These are phyloP conservation scores for Penicillium sp. DNA, from an alignment of 2,329 filamentous ascomycete species.

Conservation along the genomic window DNA sequence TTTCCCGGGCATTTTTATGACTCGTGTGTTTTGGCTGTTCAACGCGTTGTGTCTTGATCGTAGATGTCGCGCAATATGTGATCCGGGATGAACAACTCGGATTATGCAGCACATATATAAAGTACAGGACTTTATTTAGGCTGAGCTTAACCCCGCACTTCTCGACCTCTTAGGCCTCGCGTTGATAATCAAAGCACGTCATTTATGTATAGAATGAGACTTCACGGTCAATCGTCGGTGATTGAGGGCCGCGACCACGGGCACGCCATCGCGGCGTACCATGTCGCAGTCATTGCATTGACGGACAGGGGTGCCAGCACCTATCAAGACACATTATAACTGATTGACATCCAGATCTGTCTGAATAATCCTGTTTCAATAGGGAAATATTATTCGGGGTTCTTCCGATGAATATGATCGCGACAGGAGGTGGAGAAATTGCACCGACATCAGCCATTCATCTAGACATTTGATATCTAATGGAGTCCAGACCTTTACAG, in stretches of 20 bases:
- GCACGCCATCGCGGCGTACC: slow-evolving; percentile 26
- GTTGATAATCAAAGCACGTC: slow-evolving; percentile 23
- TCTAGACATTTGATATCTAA: neutral
- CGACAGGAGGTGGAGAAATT: slow-evolving; percentile 20
- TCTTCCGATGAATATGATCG: slow-evolving; percentile 11
- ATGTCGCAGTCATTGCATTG: slow-evolving; percentile 10
- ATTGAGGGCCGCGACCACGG: slow-evolving; percentile 1
- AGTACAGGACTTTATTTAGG: neutral
- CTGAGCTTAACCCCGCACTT: slow-evolving; percentile 15
- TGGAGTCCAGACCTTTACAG: neutral
- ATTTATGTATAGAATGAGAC: slow-evolving; percentile 9
- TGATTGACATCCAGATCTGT: neutral
- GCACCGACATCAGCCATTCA: neutral
- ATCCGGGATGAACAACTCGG: neutral
- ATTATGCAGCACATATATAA: slow-evolving; percentile 7
- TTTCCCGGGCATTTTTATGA: slow-evolving; percentile 24
- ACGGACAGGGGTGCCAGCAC: neutral
- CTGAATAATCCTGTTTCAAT: neutral
- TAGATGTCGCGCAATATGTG: neutral
- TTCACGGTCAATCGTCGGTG: slow-evolving; percentile 6
- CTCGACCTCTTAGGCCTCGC: neutral
- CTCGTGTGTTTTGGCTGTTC: neutral
- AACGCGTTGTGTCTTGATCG: neutral
- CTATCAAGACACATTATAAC: neutral
- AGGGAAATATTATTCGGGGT: neutral